phyloP scores from a whole-genome alignment of 768 basidiomycete genomes.

The Austroboletus festivus region DNA sequence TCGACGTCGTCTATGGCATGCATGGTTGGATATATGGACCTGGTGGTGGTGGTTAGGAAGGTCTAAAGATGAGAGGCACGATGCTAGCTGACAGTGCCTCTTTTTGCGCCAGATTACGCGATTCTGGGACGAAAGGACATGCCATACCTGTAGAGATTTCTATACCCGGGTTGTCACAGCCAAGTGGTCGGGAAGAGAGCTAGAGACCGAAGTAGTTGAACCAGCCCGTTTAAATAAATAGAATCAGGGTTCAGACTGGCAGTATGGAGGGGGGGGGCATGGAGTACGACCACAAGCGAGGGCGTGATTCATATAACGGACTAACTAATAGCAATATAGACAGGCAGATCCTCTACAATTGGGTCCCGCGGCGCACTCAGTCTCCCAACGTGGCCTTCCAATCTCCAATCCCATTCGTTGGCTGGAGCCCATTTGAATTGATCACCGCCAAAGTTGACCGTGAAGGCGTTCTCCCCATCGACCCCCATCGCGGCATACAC shows the following conservation, averaged over 20 bases:
- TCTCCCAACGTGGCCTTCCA: conserved; percentile 59
- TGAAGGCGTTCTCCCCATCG: conserved; percentile 48
- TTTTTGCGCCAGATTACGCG: conserved; percentile 14
- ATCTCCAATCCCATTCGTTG: conserved; percentile 63
- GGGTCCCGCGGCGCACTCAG: conserved; percentile 34
- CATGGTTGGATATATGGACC: conserved; percentile 39
- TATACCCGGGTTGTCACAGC: background rate
- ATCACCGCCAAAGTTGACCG: conserved; percentile 64
- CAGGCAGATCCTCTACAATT: conserved; percentile 43
- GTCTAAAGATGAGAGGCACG: conserved; percentile 47
- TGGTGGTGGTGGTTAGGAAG: conserved; percentile 19
- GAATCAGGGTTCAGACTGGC: conserved; percentile 6
- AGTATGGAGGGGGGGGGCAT: no score
- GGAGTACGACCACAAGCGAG: no score
- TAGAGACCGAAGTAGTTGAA: background rate
- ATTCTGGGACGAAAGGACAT: background rate
- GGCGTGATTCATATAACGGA: no score
- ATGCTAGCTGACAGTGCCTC: no score
- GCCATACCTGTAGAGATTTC: background rate
- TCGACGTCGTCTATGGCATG: conserved; percentile 36
- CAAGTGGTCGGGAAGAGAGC: no score
- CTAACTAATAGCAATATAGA: no score
- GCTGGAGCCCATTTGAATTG: conserved; percentile 59
- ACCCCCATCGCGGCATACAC: conserved; percentile 67
- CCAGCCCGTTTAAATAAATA: background rate